These are phyloP conservation scores for Trypethelium eluteriae DNA, from an alignment of 495 filamentous ascomycete genomes.

Conservation along the genomic window DNA sequence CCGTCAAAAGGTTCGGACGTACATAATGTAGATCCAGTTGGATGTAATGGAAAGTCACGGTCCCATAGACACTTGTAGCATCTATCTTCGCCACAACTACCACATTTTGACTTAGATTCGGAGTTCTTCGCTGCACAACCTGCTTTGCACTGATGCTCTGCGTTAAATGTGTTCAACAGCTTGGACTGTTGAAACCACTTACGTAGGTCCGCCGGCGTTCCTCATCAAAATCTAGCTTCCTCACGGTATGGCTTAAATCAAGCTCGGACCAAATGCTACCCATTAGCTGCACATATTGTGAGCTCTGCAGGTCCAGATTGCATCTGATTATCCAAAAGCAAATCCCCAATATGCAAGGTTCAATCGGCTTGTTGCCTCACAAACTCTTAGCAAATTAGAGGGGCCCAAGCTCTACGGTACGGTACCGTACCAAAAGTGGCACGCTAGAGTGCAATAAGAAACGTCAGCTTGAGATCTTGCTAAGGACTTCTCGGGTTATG, in stretches of 20 bases:
- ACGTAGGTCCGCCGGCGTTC: neutral
- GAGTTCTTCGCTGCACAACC: neutral
- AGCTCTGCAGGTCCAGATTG: too few relatives aligned
- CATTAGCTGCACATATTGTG: neutral
- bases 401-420: too few relatives aligned
- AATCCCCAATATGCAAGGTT: too few relatives aligned
- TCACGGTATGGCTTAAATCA: neutral
- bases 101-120: neutral
- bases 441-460: too few relatives aligned
- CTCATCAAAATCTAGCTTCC: neutral
- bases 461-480: too few relatives aligned
- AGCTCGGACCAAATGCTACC: neutral
- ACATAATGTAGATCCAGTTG: neutral
- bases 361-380: neutral
- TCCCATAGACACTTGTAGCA: neutral
- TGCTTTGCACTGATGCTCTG: neutral
- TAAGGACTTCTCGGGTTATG: too few relatives aligned
- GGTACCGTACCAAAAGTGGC: too few relatives aligned
- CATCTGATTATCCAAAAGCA: too few relatives aligned
- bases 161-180: neutral
- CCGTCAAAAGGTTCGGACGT: neutral
- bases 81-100: neutral
- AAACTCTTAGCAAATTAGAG: neutral
- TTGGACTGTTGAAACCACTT: neutral
- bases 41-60: neutral